Conservation (phyloP, 2,329 filamentous ascomycete species). For the Fusarium humuli region DNA sequence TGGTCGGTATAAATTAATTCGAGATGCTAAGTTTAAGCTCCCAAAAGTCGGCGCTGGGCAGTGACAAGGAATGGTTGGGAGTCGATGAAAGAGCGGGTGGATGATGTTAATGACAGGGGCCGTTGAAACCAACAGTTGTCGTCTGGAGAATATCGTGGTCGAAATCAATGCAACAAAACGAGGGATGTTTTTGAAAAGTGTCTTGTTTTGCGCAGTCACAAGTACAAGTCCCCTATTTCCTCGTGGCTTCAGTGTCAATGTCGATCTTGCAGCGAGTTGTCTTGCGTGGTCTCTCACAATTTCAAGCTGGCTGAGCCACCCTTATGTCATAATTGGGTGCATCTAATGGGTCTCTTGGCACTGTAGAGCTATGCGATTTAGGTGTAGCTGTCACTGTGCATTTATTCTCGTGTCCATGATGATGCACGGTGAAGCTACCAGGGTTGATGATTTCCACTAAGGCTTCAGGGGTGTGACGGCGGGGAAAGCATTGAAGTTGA, state of each 20-base stretch:
- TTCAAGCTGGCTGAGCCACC: constrained; percentile 48
- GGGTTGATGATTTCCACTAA: constrained; percentile 32
- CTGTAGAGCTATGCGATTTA: constrained; percentile 32
- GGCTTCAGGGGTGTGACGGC: constrained; percentile 37
- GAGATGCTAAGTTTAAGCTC: constrained; percentile 19
- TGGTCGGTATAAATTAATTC: constrained; percentile 1
- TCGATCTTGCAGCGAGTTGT: constrained; percentile 44
- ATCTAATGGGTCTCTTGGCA: constrained; percentile 9
- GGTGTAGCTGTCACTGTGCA: constrained; percentile 10
- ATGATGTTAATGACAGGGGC: constrained; percentile 34
- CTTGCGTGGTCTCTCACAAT: constrained; percentile 50
- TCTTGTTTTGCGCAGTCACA: constrained; percentile 28
- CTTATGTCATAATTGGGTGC: constrained; percentile 48
- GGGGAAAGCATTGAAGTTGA: constrained; percentile 38
- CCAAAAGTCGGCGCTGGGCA: constrained; percentile 39
- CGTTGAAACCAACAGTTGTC: constrained; percentile 29
- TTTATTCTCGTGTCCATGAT: not conserved
- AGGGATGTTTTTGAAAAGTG: constrained; percentile 30
- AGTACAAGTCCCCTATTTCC: constrained; percentile 43
- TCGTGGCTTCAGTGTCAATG: constrained; percentile 45
- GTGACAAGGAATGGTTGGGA: constrained; percentile 44
- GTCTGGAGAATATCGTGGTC: constrained; percentile 8
- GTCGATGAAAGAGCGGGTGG: constrained; percentile 35
- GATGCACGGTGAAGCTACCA: constrained; percentile 33
- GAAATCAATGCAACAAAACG: constrained; percentile 15